A percentile compares a stretch with the other conserved stretches of the same genome.
Evolutionary conservation across 2,329 filamentous ascomycete genomes (phyloP).

Genomic region (Cladophialophora yegresii): DNA sequence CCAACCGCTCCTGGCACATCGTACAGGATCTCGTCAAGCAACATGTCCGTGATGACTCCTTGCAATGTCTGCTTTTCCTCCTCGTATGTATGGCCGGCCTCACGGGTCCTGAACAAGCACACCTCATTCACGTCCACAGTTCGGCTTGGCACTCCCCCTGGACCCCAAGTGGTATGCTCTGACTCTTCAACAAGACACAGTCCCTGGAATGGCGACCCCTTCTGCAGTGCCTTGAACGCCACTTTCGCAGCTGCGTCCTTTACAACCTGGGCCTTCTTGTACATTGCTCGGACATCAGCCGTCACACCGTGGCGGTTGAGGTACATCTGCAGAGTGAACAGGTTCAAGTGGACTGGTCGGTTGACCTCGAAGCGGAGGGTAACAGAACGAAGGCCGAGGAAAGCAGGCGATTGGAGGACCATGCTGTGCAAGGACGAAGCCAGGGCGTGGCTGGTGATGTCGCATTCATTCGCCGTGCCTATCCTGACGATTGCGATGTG

Average conservation of each 20-base stretch:
- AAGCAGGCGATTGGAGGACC: slow-evolving; percentile 20
- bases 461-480: neutral
- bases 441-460: slow-evolving; percentile 5
- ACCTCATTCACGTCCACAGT: slow-evolving; percentile 7
- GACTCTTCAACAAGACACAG: slow-evolving; percentile 9
- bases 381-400: slow-evolving; percentile 19
- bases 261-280: slow-evolving; percentile 20
- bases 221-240: slow-evolving; percentile 14
- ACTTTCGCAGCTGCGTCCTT: slow-evolving; percentile 17
- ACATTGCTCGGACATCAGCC: slow-evolving; percentile 3
- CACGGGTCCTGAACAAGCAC: slow-evolving; percentile 8
- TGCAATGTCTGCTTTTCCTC: neutral
- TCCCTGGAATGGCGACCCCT: slow-evolving; percentile 14
- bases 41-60: neutral
- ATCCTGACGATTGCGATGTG: slow-evolving; percentile 19
- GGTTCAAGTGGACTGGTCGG: slow-evolving; percentile 14
- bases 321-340: slow-evolving; percentile 9
- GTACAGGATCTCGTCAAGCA: neutral
- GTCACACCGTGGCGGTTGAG: neutral
- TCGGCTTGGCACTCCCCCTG: neutral
- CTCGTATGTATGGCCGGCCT: neutral
- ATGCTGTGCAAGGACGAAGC: slow-evolving; percentile 7
- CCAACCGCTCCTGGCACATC: slow-evolving; percentile 3
- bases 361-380: slow-evolving; percentile 24
- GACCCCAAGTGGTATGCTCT: neutral